These are phyloP conservation scores for Apiospora pterosperma DNA, from an alignment of 2,329 filamentous ascomycete genomes.

Conservation along the genomic window DNA sequence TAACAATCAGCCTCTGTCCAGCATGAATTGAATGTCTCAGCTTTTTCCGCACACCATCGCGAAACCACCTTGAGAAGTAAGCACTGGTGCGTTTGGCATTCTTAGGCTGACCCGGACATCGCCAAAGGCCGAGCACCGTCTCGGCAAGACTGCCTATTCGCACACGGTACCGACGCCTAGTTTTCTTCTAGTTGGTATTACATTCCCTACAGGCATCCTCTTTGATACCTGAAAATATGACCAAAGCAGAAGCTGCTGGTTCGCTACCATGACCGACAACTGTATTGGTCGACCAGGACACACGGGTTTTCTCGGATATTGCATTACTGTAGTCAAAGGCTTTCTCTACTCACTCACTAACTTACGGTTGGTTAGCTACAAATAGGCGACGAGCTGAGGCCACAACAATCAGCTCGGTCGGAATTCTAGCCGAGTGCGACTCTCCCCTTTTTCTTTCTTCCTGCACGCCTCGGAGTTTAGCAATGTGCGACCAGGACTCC, in stretches of 20 bases:
- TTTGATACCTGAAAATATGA: background rate
- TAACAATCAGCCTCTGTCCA: background rate
- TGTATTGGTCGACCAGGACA: background rate
- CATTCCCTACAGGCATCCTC: background rate
- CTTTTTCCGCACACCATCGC: background rate
- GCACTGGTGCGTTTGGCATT: background rate
- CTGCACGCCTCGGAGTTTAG: background rate
- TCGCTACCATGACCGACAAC: background rate
- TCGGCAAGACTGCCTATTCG: background rate
- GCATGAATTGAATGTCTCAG: background rate
- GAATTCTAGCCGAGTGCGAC: conserved; percentile 1
- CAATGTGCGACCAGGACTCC: background rate
- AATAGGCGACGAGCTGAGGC: background rate
- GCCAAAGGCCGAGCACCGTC: background rate
- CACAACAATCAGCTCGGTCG: background rate
- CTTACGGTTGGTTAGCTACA: too few relatives aligned
- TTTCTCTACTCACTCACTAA: background rate
- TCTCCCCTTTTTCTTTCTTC: background rate
- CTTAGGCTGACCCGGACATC: background rate
- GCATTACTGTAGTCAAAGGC: background rate
- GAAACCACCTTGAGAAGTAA: background rate
- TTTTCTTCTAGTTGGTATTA: background rate
- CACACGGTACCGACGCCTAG: too few relatives aligned
- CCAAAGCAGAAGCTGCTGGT: background rate
- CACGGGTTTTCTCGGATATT: background rate